Conservation (phyloP, 805 yeast species). For the Yamadazyma takamatsuzukensis region DNA sequence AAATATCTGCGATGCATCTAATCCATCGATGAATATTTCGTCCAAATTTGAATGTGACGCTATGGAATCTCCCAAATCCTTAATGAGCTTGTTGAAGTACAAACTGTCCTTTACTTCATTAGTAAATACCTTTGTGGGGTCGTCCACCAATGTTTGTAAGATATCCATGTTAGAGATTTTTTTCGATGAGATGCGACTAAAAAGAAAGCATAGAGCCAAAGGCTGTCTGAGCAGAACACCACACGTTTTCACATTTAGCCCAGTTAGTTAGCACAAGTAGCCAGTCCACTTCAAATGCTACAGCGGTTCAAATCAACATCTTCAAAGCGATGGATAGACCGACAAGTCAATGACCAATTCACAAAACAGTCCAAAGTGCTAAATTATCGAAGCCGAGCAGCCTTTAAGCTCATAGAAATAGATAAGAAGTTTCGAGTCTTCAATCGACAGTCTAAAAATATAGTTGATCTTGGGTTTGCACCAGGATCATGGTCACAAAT, state of each 20-base stretch:
- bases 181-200: slow-evolving; percentile 12
- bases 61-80: slow-evolving; percentile 56
- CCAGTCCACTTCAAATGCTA: no score
- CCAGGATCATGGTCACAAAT: slow-evolving; percentile 97
- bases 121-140: slow-evolving; percentile 12
- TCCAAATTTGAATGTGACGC: slow-evolving; percentile 62
- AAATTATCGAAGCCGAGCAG: slow-evolving; percentile 80
- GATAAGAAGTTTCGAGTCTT: slow-evolving; percentile 63
- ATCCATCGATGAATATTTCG: slow-evolving; percentile 77
- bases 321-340: slow-evolving; percentile 68
- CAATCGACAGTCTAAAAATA: slow-evolving; percentile 45
- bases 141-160: slow-evolving; percentile 10
- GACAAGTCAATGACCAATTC: slow-evolving; percentile 65
- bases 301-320: slow-evolving; percentile 30
- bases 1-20: slow-evolving; percentile 90
- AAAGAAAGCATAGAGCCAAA: background rate
- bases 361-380: slow-evolving; percentile 62
- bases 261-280: no score
- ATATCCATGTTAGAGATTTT: slow-evolving; percentile 5
- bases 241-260: no score
- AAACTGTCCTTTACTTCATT: slow-evolving; percentile 4
- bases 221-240: background rate
- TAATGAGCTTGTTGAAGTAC: slow-evolving; percentile 35
- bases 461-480: slow-evolving; percentile 87
- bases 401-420: slow-evolving; percentile 78